phyloP scores from a whole-genome alignment of 108 stramenopile species.

The Fragilaria radians region DNA sequence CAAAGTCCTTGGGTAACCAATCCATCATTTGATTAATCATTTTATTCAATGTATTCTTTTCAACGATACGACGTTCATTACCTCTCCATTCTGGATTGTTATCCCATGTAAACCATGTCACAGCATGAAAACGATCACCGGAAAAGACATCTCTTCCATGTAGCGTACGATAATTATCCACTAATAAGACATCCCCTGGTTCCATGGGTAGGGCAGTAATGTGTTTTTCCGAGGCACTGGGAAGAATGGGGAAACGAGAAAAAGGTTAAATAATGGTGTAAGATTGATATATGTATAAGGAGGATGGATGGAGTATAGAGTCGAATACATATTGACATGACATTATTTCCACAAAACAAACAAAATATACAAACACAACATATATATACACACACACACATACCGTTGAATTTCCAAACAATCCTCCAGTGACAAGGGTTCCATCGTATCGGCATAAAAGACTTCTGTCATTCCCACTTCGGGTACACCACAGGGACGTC shows the following conservation, averaged over 20 bases:
- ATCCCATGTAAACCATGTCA: constrained; percentile 90
- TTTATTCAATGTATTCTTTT: constrained; percentile 87
- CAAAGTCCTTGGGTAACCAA: constrained; percentile 90
- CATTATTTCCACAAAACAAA: too few species aligned
- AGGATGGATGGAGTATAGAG: too few species aligned
- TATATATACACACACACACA: too few species aligned
- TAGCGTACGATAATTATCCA: constrained; percentile 89
- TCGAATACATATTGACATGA: too few species aligned
- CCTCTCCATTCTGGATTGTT: constrained; percentile 80
- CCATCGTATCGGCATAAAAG: constrained; percentile 88
- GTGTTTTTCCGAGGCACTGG: constrained; percentile 71
- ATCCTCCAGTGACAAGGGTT: constrained; percentile 72
- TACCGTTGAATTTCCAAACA: constrained; percentile 77
- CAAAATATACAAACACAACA: too few species aligned
- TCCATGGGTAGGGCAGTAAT: constrained; percentile 87
- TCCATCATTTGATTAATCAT: constrained; percentile 87
- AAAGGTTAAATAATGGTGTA: too few species aligned
- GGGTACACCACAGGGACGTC: constrained; percentile 83
- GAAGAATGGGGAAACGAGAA: too few species aligned
- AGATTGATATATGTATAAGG: too few species aligned
- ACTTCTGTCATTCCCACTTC: constrained; percentile 94
- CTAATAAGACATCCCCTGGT: constrained; percentile 86
- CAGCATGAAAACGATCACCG: constrained; percentile 89
- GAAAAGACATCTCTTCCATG: constrained; percentile 87
- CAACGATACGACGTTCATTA: constrained; percentile 74